Evolutionary conservation across 768 basidiomycete genomes (phyloP), one percentile per base, ranked within the genome.

Genomic region (Russula griseocarnosa): DNA sequence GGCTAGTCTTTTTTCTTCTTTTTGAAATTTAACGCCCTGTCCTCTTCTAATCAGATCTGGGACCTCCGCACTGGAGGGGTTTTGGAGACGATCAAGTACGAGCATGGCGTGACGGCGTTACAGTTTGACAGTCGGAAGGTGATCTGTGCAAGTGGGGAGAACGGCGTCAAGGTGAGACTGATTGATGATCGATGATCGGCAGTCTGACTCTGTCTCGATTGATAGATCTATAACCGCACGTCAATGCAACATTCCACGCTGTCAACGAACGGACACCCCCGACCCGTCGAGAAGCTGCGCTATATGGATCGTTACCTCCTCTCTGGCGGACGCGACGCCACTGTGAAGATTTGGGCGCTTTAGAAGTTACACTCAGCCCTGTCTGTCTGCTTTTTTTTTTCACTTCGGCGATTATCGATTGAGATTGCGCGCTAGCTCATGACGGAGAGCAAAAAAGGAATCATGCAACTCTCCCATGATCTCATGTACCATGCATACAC

Each of bases 261-360:
- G 52, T 74, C 82, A 50, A 92, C 89, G 6, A 98, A 98, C 72
- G 97, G 97, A n/a, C 97, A 99, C 74, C 90, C 83, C 20, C 86
- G 84, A 66, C 95, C 96, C 0, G 88, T 87, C 32, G 92, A 94
- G 76, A 83, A 83, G 67, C 78, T 98, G 66, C 84, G 97, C 54
- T 98, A 96, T 76, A 96, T 97, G 87, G 97, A 98, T 75, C 86
- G 89, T 54, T 99, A 97, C 76, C 79, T 98, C 52, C 87, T 92
- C 32, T 90, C 91, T 10, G 97, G 97, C 38, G 94, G 88, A 55
- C 84, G 89, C 57, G 97, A 98, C 76, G 79, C 90, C 22, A 78
- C 81, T 55, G 82, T 96, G 68, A 97, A 95, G 78, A 87, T 96
- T 67, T 98, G 95, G 95, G 92, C 93, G 53, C 77, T 98, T 74